phyloP scores from a whole-genome alignment of 257 asterid genomes.

The Scutellaria barbata region DNA sequence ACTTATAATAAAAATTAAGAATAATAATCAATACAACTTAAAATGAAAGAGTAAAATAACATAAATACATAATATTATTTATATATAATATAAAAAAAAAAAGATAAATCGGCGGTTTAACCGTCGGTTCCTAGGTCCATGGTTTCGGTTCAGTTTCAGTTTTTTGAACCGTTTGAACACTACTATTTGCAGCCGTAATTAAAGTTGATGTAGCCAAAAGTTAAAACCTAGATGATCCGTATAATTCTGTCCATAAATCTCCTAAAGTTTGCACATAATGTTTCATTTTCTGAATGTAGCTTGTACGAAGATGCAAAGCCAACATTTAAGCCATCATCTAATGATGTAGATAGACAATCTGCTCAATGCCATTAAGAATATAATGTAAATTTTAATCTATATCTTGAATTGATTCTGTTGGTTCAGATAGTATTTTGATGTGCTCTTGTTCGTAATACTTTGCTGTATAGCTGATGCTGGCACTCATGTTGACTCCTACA shows the following conservation, averaged over 20 bases:
- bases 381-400: constrained; percentile 6
- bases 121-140: too few relatives aligned
- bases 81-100: too few relatives aligned
- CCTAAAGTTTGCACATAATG: constrained; percentile 18
- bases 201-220: constrained; percentile 22
- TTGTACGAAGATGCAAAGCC: not conserved
- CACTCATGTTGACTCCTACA: constrained; percentile 76
- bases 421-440: constrained; percentile 25
- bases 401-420: not conserved
- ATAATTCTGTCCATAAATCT: constrained; percentile 8
- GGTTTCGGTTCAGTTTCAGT: too few relatives aligned
- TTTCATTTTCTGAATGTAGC: constrained; percentile 21
- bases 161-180: too few relatives aligned
- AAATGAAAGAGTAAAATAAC: too few relatives aligned
- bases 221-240: too few relatives aligned
- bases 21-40: too few relatives aligned
- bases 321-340: constrained; percentile 17
- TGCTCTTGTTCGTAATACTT: constrained; percentile 29
- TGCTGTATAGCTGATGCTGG: constrained; percentile 79
- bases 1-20: too few relatives aligned
- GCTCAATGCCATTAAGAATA: constrained; percentile 21
- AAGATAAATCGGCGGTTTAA: too few relatives aligned
- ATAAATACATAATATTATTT: too few relatives aligned
- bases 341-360: constrained; percentile 17
- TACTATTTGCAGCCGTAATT: not conserved